phyloP scores from a whole-genome alignment of 2,329 filamentous ascomycete genomes.

The Ceratocystis variospora region DNA sequence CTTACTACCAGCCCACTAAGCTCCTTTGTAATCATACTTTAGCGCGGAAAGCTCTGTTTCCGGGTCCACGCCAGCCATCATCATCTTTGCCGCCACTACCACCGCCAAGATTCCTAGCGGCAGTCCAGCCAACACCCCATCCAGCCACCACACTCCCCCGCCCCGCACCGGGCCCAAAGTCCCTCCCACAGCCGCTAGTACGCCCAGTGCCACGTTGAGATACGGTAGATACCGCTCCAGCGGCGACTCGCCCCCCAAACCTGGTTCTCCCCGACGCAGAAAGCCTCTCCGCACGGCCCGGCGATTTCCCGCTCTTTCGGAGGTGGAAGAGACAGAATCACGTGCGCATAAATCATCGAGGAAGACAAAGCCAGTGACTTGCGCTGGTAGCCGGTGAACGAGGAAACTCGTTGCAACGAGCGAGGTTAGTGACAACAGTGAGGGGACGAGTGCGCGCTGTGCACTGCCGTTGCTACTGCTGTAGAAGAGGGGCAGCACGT shows the following conservation, averaged over 20 bases:
- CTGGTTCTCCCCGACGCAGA: slow-evolving; percentile 17
- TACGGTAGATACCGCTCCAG: slow-evolving; percentile 46
- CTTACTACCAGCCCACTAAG: slow-evolving; percentile 28
- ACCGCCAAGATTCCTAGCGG: slow-evolving; percentile 47
- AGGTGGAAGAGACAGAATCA: neutral
- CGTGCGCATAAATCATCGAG: slow-evolving; percentile 32
- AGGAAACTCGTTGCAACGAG: slow-evolving; percentile 50
- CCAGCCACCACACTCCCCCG: slow-evolving; percentile 31
- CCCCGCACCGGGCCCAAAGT: neutral
- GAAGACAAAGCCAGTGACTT: slow-evolving; percentile 37
- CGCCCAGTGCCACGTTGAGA: slow-evolving; percentile 45
- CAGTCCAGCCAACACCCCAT: slow-evolving; percentile 35
- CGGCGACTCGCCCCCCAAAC: slow-evolving; percentile 27
- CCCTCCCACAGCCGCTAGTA: slow-evolving; percentile 32
- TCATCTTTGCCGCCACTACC: slow-evolving; percentile 46
- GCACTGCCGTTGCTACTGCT: neutral
- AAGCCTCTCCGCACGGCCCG: neutral
- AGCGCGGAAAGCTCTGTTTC: slow-evolving; percentile 48
- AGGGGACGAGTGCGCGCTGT: slow-evolving; percentile 24
- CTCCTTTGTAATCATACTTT: slow-evolving; percentile 55
- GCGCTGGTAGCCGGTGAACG: slow-evolving; percentile 41
- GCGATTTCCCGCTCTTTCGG: neutral
- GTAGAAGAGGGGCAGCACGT: slow-evolving; percentile 35
- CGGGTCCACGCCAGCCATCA: slow-evolving; percentile 57
- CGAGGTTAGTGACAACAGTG: slow-evolving; percentile 46